Evolutionary conservation across 257 asterid species (phyloP).

Genomic region (Osmanthus fragrans): DNA sequence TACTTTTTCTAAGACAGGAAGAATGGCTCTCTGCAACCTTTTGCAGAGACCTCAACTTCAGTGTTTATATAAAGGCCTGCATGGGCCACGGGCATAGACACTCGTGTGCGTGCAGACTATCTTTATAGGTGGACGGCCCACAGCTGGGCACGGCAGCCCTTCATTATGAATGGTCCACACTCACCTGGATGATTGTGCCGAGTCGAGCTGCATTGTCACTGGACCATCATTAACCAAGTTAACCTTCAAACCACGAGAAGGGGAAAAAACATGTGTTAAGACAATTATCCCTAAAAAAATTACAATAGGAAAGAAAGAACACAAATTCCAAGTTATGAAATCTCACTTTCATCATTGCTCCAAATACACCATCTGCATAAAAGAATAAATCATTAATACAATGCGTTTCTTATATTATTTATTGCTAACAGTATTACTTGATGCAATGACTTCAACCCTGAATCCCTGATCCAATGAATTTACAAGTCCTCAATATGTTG

Average conservation of each 20-base stretch:
- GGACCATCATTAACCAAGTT: slow-evolving; percentile 91
- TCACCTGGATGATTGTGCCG: slow-evolving; percentile 67
- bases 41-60: neutral
- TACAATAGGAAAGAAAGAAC: neutral
- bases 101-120: neutral
- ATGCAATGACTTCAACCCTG: neutral
- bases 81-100: neutral
- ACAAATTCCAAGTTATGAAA: slow-evolving; percentile 21
- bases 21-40: neutral
- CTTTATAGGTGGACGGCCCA: neutral
- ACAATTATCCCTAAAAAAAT: neutral
- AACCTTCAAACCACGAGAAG: slow-evolving; percentile 45
- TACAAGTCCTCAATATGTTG: neutral
- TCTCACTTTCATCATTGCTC: slow-evolving; percentile 92
- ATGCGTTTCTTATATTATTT: neutral
- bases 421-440: neutral
- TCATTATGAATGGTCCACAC: slow-evolving; percentile 2
- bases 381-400: slow-evolving; percentile 10
- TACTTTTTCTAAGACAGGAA: neutral
- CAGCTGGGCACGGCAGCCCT: neutral
- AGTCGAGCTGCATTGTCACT: slow-evolving; percentile 91
- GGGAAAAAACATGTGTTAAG: neutral
- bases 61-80: neutral
- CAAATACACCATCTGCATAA: slow-evolving; percentile 82
- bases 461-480: neutral